A percentile compares a stretch with the other conserved stretches of the same genome.
Evolutionary conservation across 169 alveolate genomes (phyloP).

Genomic region (Plasmodium gonderi): DNA sequence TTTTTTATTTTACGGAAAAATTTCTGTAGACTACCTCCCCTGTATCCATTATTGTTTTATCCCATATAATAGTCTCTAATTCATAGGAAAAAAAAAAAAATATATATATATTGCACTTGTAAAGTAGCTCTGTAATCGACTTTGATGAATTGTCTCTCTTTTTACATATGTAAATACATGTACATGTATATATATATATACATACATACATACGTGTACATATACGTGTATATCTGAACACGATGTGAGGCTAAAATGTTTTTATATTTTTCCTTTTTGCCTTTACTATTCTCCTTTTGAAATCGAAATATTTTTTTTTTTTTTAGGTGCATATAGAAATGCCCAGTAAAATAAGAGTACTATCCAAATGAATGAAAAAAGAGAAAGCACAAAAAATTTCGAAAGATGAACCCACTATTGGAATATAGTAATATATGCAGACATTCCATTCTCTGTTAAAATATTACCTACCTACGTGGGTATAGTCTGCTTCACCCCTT

Average conservation of each 20-base stretch:
- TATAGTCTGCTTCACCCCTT: background rate
- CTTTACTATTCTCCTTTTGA: too few relatives aligned
- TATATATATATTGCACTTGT: background rate
- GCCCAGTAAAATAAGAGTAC: background rate
- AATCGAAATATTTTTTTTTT: background rate
- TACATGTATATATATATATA: too few relatives aligned
- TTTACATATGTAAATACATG: too few relatives aligned
- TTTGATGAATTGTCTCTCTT: background rate
- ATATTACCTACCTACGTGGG: background rate
- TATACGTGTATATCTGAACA: too few relatives aligned
- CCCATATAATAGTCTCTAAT: background rate
- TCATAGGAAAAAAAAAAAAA: background rate
- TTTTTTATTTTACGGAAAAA: too few relatives aligned
- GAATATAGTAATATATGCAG: constrained; percentile 13
- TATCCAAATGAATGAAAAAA: background rate
- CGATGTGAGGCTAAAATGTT: background rate
- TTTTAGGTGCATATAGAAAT: background rate
- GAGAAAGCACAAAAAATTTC: background rate
- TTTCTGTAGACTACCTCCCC: background rate
- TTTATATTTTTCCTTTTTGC: background rate
- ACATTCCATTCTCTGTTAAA: background rate
- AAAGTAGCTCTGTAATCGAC: background rate
- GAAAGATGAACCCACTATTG: constrained; percentile 23
- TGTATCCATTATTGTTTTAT: background rate
- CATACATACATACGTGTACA: too few relatives aligned